phyloP scores from a whole-genome alignment of 345 rosid genomes.

The Theobroma cacao region DNA sequence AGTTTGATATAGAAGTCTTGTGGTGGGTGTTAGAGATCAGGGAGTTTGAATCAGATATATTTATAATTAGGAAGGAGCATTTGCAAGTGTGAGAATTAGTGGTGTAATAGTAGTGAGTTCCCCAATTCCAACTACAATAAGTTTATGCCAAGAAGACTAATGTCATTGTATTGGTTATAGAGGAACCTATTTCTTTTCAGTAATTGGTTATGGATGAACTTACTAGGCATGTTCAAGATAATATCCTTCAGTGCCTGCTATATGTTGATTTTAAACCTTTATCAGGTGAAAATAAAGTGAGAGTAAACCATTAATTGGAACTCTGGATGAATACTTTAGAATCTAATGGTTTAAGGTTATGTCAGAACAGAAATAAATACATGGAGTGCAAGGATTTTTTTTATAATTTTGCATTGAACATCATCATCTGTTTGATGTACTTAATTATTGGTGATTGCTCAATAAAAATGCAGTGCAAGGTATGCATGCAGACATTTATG shows the following conservation, averaged over 20 bases:
- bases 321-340: background rate
- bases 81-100: background rate
- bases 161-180: background rate
- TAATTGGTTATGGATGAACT: background rate
- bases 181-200: background rate
- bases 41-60: background rate
- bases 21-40: background rate
- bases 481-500: conserved; percentile 69
- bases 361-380: too few species aligned
- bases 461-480: conserved; percentile 49
- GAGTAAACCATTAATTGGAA: background rate
- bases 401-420: background rate
- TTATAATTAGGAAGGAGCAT: background rate
- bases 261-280: background rate
- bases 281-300: background rate
- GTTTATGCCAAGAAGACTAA: background rate
- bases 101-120: background rate
- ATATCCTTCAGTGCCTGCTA: background rate
- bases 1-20: too few species aligned
- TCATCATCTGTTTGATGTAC: background rate
- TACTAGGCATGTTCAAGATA: background rate
- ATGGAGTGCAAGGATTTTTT: background rate
- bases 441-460: background rate
- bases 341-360: background rate
- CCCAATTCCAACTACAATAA: background rate